Conservation (phyloP, 2,329 filamentous ascomycete species). For the Tolypocladium cylindrosporum region DNA sequence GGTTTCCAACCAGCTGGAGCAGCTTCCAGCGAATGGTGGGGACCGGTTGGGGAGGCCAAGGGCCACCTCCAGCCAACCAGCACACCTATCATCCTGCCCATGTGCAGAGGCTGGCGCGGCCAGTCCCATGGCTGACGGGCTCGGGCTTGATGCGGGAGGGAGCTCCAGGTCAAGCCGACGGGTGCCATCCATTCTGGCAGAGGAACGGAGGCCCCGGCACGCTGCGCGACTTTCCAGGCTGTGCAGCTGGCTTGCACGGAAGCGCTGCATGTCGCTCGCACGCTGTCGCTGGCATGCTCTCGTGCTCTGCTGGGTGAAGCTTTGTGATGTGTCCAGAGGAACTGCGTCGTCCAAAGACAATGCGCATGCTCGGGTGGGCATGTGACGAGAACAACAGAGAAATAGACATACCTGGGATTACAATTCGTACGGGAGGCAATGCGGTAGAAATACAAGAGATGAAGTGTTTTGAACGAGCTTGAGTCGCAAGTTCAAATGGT, state of each 20-base stretch:
- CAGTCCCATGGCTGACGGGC: background rate
- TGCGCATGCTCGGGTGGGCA: background rate
- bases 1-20: background rate
- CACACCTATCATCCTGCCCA: background rate
- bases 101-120: background rate
- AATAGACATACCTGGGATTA: conserved; percentile 2
- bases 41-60: background rate
- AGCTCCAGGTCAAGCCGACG: background rate
- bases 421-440: background rate
- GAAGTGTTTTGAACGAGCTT: background rate
- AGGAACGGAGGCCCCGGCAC: background rate
- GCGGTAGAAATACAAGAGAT: conserved; percentile 3
- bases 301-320: background rate
- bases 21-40: background rate
- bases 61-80: background rate
- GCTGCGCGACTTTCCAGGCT: background rate
- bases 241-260: background rate
- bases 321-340: background rate
- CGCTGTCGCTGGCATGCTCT: background rate
- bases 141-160: background rate
- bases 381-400: background rate
- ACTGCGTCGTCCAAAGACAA: background rate
- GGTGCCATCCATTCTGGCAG: background rate
- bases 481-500: background rate
- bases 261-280: background rate